A percentile compares a stretch with the other conserved stretches of the same genome.
These are phyloP conservation scores for Tylopilus sp. DNA, from an alignment of 768 basidiomycete genomes.

Conservation along the genomic window DNA sequence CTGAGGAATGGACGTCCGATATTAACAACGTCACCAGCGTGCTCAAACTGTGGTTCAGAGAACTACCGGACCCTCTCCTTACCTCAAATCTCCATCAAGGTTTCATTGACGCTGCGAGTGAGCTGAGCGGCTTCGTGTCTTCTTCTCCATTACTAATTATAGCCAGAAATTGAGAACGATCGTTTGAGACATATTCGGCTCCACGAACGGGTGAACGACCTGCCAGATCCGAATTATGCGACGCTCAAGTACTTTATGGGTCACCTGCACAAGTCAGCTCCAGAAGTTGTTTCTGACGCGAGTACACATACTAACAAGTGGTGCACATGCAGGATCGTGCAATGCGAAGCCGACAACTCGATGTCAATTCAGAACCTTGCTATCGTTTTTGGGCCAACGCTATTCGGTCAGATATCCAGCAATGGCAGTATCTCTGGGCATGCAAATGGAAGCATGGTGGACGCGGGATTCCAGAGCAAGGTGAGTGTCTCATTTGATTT, in stretches of 20 bases:
- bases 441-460: slow-evolving; percentile 56
- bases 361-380: slow-evolving; percentile 93
- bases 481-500: slow-evolving; percentile 32
- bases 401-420: slow-evolving; percentile 71
- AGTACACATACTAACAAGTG: slow-evolving; percentile 7
- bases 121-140: slow-evolving; percentile 30
- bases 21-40: slow-evolving; percentile 96
- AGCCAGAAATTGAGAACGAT: slow-evolving; percentile 87
- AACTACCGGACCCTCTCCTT: slow-evolving; percentile 90
- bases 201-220: slow-evolving; percentile 95
- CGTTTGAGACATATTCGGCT: slow-evolving; percentile 91
- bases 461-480: slow-evolving; percentile 70
- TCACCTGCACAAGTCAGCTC: slow-evolving; percentile 78
- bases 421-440: slow-evolving; percentile 43
- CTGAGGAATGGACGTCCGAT: slow-evolving; percentile 88
- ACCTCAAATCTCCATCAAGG: slow-evolving; percentile 82
- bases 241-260: slow-evolving; percentile 95
- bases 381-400: slow-evolving; percentile 97
- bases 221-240: slow-evolving; percentile 98
- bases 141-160: not conserved
- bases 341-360: slow-evolving; percentile 74
- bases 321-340: slow-evolving; percentile 57
- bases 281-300: not conserved
- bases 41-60: slow-evolving; percentile 93
- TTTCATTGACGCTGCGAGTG: slow-evolving; percentile 94